phyloP scores from a whole-genome alignment of 345 rosid genomes.

The Lagerstroemia speciosa region DNA sequence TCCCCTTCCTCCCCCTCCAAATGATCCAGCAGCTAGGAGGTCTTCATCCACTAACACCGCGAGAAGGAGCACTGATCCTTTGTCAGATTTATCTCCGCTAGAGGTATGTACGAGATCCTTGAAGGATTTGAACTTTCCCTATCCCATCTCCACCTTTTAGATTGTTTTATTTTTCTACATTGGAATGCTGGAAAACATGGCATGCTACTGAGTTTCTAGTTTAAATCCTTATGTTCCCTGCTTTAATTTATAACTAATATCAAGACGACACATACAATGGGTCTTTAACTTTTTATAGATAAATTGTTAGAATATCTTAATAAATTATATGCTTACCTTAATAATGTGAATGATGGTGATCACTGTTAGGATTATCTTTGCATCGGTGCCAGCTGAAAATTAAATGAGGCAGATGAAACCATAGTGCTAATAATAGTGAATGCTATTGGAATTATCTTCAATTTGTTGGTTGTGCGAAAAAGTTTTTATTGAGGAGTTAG shows the following conservation, averaged over 20 bases:
- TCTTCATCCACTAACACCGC: constrained; percentile 32
- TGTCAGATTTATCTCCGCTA: constrained; percentile 65
- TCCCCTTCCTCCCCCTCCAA: constrained; percentile 90
- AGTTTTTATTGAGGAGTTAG: too few relatives aligned
- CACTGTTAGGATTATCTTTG: neutral
- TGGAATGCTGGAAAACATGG: neutral
- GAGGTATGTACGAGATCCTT: constrained; percentile 37
- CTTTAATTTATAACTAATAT: neutral
- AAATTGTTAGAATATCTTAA: too few relatives aligned
- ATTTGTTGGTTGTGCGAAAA: too few relatives aligned
- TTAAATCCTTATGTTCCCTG: neutral
- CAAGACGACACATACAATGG: too few relatives aligned
- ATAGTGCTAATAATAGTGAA: constrained; percentile 1
- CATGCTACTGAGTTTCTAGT: neutral
- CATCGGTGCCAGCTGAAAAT: neutral
- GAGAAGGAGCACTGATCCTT: constrained; percentile 36
- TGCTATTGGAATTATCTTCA: neutral
- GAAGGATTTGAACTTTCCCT: neutral
- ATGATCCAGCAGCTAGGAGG: constrained; percentile 58
- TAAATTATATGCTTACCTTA: too few relatives aligned
- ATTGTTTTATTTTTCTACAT: neutral
- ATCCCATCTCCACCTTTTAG: neutral
- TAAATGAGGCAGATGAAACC: neutral
- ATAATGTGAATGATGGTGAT: too few relatives aligned
- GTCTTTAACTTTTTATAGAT: neutral